Base-by-base conservation (phyloP, 2,329 filamentous ascomycete species). In the Aaosphaeria arxii region DNA sequence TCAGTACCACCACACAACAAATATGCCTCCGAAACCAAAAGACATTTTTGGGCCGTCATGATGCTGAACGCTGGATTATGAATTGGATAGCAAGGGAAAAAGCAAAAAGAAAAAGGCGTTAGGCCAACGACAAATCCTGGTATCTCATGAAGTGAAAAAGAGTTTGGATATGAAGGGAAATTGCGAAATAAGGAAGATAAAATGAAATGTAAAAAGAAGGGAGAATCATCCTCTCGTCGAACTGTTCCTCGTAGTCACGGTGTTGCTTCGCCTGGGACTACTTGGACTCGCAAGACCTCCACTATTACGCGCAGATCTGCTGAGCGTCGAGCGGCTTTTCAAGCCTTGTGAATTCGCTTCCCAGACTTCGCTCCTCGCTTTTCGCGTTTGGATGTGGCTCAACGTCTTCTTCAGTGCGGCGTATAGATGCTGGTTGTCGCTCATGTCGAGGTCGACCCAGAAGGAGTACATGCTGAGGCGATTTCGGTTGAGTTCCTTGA, bases 391-490 rank as follows among this genome's bases (percentile, higher is more conserved):
- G 5, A 68, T 64, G 30, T 64, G 59, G n/a, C 55, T 43, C 28
- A 69, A 44, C 6, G 65, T 69, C 46, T 63, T 65, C 50, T 67
- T 69, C 7, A 69, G 52, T 46, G 66, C 65, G 6, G 61, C 59
- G 39, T 68, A 69, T 32, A 69, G 39, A 43, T 69, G 62, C 42
- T 57, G 52, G 38, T 69, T 69, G 42, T 69, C 65, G 45, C 59
- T 58, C 51, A 67, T 58, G 38, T 69, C 65, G 6, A 69, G 58
- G 40, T 69, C 66, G 9, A 67, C 65, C 66, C 66, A 69, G 46
- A 69, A 69, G 0, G 57, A 62, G 45, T 68, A 69, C n/a, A 69
- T 61, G 6, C 57, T 59, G 5, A 68, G 46, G 0, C 49, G 46
- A 38, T 64, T 64, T 5, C 58, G 53, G 36, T 68, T 69, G 7